Evolutionary conservation across 129 eudicot genomes (phyloP), one percentile per base, ranked within the genome.

Genomic region (Mikania micrantha): DNA sequence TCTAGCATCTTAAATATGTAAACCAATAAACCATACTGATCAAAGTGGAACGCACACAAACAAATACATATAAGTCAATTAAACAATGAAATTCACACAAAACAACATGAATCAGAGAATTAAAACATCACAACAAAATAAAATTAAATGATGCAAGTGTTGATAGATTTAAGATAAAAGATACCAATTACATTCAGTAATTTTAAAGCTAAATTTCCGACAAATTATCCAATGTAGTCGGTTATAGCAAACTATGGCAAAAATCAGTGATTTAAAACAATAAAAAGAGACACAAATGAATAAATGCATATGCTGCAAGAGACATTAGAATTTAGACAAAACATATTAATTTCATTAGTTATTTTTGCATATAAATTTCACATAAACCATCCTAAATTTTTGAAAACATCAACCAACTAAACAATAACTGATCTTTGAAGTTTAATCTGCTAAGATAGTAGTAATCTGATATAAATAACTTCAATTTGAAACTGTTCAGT

Each of bases 401-500:
- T 34, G 27, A 35, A 64, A 48, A 72, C 41, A 45, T 35, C 52
- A 52, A 64, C 29, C 63, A 35, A 42, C 50, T 1, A 10, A 75
- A n/a, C 35, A 28, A 31, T 13, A 28, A 76, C 73, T 31, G 32
- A 75, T 59, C 24, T 47, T 5, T 47, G 1, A 47, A 47, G 53
- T 42, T 58, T 72, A 65, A 65, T 59, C 80, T 47, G 60, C 62
- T 25, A 64, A 70, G 64, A 74, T 6, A 5, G 34, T 35, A 67
- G 60, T 34, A 12, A 2, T 31, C 31, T 45, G 44, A 40, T 17
- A 41, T 1, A 27, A 4, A 48, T 16, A 59, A 45, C 10, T 48
- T 66, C 47, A 19, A 29, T 47, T 32, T 66, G 71, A 66, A 42
- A 40, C 17, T 47, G 47, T n/a, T 66, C 22, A 50, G 48, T 50